Percentiles rank a stretch among this genome's conserved stretches.
These are phyloP conservation scores for Nannochloris sp. DNA, from an alignment of 139 green algal genomes.

Conservation along the genomic window DNA sequence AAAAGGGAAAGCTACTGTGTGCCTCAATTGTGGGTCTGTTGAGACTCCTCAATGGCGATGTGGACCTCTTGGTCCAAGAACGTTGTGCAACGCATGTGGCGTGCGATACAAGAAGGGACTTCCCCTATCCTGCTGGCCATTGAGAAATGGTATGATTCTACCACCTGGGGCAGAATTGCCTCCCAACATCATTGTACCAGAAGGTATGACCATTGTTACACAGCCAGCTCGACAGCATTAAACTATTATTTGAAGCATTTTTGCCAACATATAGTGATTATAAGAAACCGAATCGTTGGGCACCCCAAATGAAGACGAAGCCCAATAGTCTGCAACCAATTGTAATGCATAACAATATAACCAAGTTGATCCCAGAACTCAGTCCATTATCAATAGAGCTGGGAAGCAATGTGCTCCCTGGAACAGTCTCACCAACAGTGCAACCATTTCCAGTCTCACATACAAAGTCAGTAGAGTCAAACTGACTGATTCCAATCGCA, in stretches of 20 bases:
- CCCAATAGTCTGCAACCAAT: conserved; percentile 13
- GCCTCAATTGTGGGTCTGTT: conserved; percentile 44
- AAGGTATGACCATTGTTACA: conserved; percentile 24
- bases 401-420: conserved; percentile 13
- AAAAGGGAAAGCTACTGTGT: conserved; percentile 32
- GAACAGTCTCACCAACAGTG: background rate
- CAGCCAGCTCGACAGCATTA: background rate
- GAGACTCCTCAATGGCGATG: conserved; percentile 67
- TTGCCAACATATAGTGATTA: background rate
- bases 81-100: conserved; percentile 77
- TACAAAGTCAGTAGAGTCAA: conserved; percentile 4
- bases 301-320: conserved; percentile 6
- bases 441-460: background rate
- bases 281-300: conserved; percentile 1
- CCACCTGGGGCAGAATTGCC: conserved; percentile 23
- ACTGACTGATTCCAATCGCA: conserved; percentile 10
- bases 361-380: conserved; percentile 24
- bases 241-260: background rate
- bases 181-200: conserved; percentile 12
- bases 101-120: conserved; percentile 63
- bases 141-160: conserved; percentile 31
- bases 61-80: conserved; percentile 62
- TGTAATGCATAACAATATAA: conserved; percentile 35
- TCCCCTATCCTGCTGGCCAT: conserved; percentile 35
- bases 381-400: conserved; percentile 35